Evolutionary conservation across 1,139 yeast genomes (phyloP).

Genomic region (Taphrina flavorubra): DNA sequence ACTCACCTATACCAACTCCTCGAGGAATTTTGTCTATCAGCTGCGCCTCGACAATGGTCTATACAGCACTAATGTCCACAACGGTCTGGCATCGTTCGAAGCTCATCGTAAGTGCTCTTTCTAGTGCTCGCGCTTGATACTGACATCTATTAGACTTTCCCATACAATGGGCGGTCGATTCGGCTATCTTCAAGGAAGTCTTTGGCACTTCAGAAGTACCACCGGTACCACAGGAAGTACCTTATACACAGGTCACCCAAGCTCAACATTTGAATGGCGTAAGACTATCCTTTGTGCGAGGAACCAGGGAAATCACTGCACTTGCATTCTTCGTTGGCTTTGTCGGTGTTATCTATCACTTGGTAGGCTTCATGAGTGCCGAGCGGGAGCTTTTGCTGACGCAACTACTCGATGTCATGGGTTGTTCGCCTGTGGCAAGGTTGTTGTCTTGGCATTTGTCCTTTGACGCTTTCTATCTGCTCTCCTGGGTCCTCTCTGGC

Average conservation of each 20-base stretch:
- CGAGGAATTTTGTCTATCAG: slow-evolving; percentile 50
- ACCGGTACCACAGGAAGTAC: slow-evolving; percentile 49
- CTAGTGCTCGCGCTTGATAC: background rate
- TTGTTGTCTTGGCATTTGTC: slow-evolving; percentile 49
- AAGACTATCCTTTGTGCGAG: slow-evolving; percentile 49
- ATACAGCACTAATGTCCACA: slow-evolving; percentile 47
- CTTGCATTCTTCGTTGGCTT: slow-evolving; percentile 52
- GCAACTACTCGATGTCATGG: slow-evolving; percentile 51
- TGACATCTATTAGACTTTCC: slow-evolving; percentile 49
- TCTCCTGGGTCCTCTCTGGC: slow-evolving; percentile 52
- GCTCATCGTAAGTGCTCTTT: slow-evolving; percentile 24
- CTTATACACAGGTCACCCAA: slow-evolving; percentile 50
- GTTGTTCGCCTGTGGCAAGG: slow-evolving; percentile 49
- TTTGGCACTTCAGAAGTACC: slow-evolving; percentile 47
- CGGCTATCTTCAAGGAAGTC: slow-evolving; percentile 48
- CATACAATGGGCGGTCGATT: slow-evolving; percentile 53
- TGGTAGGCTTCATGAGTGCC: slow-evolving; percentile 51
- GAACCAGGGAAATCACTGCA: slow-evolving; percentile 50
- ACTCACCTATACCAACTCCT: slow-evolving; percentile 47
- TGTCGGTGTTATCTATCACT: slow-evolving; percentile 53
- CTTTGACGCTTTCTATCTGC: slow-evolving; percentile 49
- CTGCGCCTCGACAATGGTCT: slow-evolving; percentile 52
- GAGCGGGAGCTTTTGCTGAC: slow-evolving; percentile 52
- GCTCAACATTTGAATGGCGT: slow-evolving; percentile 47
- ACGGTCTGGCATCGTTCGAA: slow-evolving; percentile 49